Evolutionary conservation across 257 asterid genomes (phyloP).

Genomic region (Scutellaria barbata): DNA sequence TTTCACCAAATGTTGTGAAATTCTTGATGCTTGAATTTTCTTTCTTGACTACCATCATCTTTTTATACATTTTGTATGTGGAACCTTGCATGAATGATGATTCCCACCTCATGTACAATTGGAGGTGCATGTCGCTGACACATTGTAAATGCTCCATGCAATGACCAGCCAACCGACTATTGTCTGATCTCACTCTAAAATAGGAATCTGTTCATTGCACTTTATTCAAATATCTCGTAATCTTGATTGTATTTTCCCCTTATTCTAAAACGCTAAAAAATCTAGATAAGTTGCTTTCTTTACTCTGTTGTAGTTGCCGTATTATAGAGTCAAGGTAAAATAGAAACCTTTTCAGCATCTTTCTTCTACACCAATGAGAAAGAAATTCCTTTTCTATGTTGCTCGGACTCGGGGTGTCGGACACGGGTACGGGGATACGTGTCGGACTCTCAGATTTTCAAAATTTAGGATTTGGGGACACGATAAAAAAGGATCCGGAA

Average conservation of each 20-base stretch:
- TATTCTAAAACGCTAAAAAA: neutral
- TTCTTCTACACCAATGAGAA: conserved; percentile 15
- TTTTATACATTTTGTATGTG: neutral
- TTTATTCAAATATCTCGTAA: neutral
- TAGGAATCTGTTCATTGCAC: neutral
- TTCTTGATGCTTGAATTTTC: neutral
- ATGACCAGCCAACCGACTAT: neutral
- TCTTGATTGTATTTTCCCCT: conserved; percentile 6
- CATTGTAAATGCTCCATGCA: conserved; percentile 6
- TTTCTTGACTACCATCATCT: neutral
- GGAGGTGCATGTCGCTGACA: neutral
- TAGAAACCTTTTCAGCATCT: neutral
- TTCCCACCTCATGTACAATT: neutral
- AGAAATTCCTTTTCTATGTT: neutral
- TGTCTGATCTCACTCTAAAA: neutral
- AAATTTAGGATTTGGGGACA: too few species aligned
- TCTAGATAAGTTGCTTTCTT: neutral
- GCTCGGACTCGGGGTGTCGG: too few species aligned
- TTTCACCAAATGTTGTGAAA: neutral
- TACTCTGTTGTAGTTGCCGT: neutral
- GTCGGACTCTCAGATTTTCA: too few species aligned
- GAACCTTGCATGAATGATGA: neutral
- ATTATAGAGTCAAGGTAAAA: neutral
- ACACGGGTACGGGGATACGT: too few species aligned
- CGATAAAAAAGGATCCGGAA: too few species aligned